phyloP scores from a whole-genome alignment of 441 rosid genomes.

The Geranium incanum region DNA sequence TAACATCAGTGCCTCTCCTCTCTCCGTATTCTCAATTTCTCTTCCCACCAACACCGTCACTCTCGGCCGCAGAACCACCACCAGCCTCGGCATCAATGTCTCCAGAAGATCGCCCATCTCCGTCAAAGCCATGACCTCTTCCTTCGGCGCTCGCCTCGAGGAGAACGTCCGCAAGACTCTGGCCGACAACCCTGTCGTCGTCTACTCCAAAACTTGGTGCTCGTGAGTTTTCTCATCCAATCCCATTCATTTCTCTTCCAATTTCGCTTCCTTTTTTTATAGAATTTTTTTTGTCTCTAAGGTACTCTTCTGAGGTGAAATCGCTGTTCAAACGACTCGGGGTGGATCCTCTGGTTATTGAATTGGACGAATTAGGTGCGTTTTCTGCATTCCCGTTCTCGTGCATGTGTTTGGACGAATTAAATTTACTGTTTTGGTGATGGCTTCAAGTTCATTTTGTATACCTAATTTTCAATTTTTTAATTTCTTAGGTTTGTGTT shows the following conservation, averaged over 20 bases:
- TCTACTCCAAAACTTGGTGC: conserved; percentile 95
- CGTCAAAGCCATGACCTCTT: conserved; percentile 43
- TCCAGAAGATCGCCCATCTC: conserved; percentile 22
- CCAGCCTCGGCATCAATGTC: conserved; percentile 15
- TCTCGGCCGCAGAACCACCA: neutral
- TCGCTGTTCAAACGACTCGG: conserved; percentile 62
- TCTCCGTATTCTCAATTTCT: neutral
- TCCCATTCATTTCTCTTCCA: neutral
- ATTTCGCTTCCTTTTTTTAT: conserved; percentile 2
- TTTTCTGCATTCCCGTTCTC: neutral
- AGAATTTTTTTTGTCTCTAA: conserved; percentile 20
- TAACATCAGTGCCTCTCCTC: neutral
- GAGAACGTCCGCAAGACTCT: conserved; percentile 62
- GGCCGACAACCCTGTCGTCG: conserved; percentile 65
- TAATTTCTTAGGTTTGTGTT: no score
- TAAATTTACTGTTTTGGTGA: neutral
- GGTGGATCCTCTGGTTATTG: conserved; percentile 68
- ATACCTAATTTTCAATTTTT: no score
- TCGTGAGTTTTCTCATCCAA: conserved; percentile 49
- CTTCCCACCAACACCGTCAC: neutral
- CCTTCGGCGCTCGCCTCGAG: conserved; percentile 82
- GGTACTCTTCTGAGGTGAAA: conserved; percentile 92
- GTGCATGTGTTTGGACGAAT: neutral
- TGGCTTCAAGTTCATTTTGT: no score
- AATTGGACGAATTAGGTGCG: conserved; percentile 75